Base-by-base conservation (phyloP, 768 basidiomycete genomes). In the Antrodiella citrinella region DNA sequence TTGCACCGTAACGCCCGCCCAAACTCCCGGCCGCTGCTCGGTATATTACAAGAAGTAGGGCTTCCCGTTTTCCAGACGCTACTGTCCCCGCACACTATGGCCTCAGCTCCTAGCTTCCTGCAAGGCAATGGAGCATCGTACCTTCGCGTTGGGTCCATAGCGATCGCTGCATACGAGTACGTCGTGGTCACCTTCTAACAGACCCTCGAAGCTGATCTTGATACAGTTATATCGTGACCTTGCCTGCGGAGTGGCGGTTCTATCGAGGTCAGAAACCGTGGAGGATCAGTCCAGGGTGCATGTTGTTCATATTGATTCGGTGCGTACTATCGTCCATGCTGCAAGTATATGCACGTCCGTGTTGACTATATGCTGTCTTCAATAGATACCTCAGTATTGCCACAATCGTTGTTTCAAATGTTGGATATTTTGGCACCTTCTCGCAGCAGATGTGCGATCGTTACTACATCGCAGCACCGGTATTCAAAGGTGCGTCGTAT, bases 341-440 rank as follows among this genome's bases (percentile, higher is more conserved):
- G n/a, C 24, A 3, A 38, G 38, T 26, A 26, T 44, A 10, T 40
- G 35, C 44, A 20, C 48, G n/a, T 49, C 39, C 25, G 25, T 7
- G 19, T 12, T 41, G 11, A 18, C 24, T 23, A 39, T 24, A 30
- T 30, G 21, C 19, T 24, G 15, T 38, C 35, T 10, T 38, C 41
- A 43, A 3, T 51, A 61, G 60, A 12, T 61, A 61, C 43, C 40
- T 59, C 15, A 61, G 60, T 48, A 53, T 61, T 43, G 50, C 49
- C 45, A 53, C 52, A 22, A 46, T 61, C 26, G 20, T 48, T 0
- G 39, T 56, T 25, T 59, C 54, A 51, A 57, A 75, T 60, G 71
- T 77, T 51, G 81, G 80, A 11, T 82, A 79, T 58, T 84, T 85
- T 59, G 59, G 59, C 15, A 44, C 62, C 10, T 86, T 84, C 58